Conservation (phyloP, 495 filamentous ascomycete species). For the Penicillium antarcticum region DNA sequence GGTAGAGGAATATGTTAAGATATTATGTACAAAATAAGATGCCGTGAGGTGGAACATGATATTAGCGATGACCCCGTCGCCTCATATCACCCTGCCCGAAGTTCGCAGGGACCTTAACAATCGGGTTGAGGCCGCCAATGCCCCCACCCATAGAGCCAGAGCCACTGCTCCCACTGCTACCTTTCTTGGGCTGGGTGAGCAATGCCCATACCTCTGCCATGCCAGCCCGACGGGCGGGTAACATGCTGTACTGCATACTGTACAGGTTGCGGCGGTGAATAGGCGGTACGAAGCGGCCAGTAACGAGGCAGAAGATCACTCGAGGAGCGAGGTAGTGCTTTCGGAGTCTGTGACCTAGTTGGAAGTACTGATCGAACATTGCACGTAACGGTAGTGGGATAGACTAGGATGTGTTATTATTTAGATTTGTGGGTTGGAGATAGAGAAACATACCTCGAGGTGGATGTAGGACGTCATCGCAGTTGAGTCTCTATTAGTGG, state of each 20-base stretch:
- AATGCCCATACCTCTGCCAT: conserved; percentile 83
- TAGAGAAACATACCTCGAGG: conserved; percentile 58
- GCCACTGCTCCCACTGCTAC: conserved; percentile 20
- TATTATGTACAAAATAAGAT: conserved; percentile 2
- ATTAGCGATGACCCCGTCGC: conserved; percentile 40
- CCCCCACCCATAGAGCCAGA: conserved; percentile 27
- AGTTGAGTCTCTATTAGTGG: conserved; percentile 11
- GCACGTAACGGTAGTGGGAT: conserved; percentile 84
- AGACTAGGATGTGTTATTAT: conserved; percentile 49
- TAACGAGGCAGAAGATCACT: conserved; percentile 83
- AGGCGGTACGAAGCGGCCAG: conserved; percentile 84
- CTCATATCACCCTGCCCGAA: conserved; percentile 35
- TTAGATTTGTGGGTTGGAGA: neutral
- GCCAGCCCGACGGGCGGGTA: conserved; percentile 75
- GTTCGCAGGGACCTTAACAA: conserved; percentile 33
- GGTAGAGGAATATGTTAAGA: conserved; percentile 1
- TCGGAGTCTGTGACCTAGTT: conserved; percentile 84
- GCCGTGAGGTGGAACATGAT: neutral
- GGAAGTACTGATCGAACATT: conserved; percentile 97
- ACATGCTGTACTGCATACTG: conserved; percentile 97
- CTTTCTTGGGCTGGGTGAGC: conserved; percentile 55
- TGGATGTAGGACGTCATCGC: conserved; percentile 70
- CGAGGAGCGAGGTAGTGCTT: conserved; percentile 91
- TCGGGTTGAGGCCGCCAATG: conserved; percentile 25
- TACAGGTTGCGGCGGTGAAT: conserved; percentile 94